Percentiles rank a stretch among this genome's conserved stretches.
Conservation (phyloP, 2,329 filamentous ascomycete genomes). For the Neofusicoccum laricinum region DNA sequence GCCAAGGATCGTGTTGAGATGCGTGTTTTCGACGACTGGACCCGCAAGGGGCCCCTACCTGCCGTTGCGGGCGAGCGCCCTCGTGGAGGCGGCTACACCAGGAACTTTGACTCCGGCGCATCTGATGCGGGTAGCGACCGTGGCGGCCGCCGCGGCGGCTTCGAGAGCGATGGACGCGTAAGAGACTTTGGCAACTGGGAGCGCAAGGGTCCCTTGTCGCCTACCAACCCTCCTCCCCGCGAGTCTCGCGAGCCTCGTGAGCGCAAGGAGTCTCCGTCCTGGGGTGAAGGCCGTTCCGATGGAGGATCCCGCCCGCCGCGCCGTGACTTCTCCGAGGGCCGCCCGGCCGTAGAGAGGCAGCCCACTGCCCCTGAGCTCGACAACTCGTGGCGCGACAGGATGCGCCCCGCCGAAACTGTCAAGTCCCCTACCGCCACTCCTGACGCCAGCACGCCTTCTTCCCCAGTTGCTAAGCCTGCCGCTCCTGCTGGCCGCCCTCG, state of each 20-base stretch:
- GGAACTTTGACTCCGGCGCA: slow-evolving; percentile 51
- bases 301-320: slow-evolving; percentile 79
- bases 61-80: slow-evolving; percentile 63
- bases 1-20: slow-evolving; percentile 82
- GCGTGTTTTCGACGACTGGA: slow-evolving; percentile 86
- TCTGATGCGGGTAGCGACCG: slow-evolving; percentile 61
- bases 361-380: slow-evolving; percentile 90
- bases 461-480: slow-evolving; percentile 63
- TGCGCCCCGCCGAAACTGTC: slow-evolving; percentile 73
- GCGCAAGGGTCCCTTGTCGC: slow-evolving; percentile 85
- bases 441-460: slow-evolving; percentile 72
- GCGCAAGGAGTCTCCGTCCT: slow-evolving; percentile 61
- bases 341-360: slow-evolving; percentile 62
- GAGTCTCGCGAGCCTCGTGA: slow-evolving; percentile 50
- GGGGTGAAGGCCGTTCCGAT: slow-evolving; percentile 68
- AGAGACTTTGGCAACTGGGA: slow-evolving; percentile 91
- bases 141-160: slow-evolving; percentile 59
- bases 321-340: slow-evolving; percentile 60
- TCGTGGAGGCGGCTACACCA: slow-evolving; percentile 47
- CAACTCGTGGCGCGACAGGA: slow-evolving; percentile 86
- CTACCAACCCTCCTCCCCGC: slow-evolving; percentile 48
- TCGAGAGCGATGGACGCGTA: slow-evolving; percentile 69
- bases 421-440: slow-evolving; percentile 66
- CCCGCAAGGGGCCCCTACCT: slow-evolving; percentile 83
- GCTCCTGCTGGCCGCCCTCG: slow-evolving; percentile 68